These are phyloP conservation scores for Serendipita sp. DNA, from an alignment of 1,284 basidiomycete species.

Conservation along the genomic window DNA sequence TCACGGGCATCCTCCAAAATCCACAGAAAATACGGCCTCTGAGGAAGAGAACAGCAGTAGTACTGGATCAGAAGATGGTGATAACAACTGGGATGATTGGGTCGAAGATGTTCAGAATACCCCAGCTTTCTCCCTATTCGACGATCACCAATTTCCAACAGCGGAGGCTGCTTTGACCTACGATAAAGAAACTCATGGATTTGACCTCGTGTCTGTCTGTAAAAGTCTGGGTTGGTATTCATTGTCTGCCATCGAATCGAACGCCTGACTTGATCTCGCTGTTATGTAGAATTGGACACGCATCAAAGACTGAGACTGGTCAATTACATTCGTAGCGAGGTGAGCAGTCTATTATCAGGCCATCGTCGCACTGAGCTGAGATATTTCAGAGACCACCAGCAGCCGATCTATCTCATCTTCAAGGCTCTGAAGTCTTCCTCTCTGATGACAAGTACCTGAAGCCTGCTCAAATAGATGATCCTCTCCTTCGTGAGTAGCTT, in stretches of 20 bases:
- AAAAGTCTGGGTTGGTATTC: slow-evolving; percentile 35
- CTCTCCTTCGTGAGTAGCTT: slow-evolving; percentile 62
- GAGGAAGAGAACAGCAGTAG: background rate
- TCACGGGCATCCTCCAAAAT: too few species aligned
- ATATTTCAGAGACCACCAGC: slow-evolving; percentile 36
- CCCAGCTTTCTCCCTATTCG: slow-evolving; percentile 69
- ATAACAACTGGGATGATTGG: slow-evolving; percentile 72
- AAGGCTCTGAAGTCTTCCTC: slow-evolving; percentile 48
- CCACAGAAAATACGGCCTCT: background rate
- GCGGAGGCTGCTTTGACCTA: slow-evolving; percentile 48
- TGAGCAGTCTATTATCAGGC: slow-evolving; percentile 18
- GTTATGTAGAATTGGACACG: slow-evolving; percentile 36
- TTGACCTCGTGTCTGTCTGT: slow-evolving; percentile 44
- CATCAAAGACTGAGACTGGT: slow-evolving; percentile 67
- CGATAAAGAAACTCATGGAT: slow-evolving; percentile 47
- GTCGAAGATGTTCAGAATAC: slow-evolving; percentile 45
- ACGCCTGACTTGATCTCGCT: slow-evolving; percentile 14
- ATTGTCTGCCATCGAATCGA: background rate
- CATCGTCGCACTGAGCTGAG: slow-evolving; percentile 5
- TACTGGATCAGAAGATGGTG: slow-evolving; percentile 31
- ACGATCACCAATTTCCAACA: slow-evolving; percentile 45
- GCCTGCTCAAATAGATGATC: slow-evolving; percentile 71
- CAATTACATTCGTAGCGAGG: slow-evolving; percentile 72
- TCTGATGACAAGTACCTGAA: slow-evolving; percentile 62
- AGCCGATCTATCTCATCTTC: slow-evolving; percentile 31